phyloP scores from a whole-genome alignment of 345 rosid species.

The Eucalyptus leucophloia region DNA sequence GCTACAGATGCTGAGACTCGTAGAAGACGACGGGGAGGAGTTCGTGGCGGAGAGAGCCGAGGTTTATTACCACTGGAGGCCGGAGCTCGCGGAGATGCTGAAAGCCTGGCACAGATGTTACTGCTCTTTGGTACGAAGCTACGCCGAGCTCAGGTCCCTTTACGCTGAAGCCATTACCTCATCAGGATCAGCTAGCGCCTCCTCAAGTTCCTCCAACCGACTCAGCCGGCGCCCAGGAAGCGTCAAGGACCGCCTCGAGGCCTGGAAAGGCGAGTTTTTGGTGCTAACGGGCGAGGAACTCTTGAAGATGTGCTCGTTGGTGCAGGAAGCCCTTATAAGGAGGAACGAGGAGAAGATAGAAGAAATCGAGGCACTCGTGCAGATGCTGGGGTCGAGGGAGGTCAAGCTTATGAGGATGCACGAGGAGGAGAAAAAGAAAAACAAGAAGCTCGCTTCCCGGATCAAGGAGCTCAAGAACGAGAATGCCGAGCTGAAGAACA shows the following conservation, averaged over 20 bases:
- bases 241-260: fast-evolving
- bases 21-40: not conserved
- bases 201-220: not conserved
- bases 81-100: not conserved
- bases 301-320: not conserved
- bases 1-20: not conserved
- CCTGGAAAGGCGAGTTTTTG: not conserved
- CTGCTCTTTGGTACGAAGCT: not conserved
- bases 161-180: not conserved
- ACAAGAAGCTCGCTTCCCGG: not conserved
- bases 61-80: not conserved
- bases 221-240: not conserved
- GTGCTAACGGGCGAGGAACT: not conserved
- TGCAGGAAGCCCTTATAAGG: not conserved
- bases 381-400: not conserved
- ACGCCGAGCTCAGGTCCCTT: not conserved
- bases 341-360: not conserved
- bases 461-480: not conserved
- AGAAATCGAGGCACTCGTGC: not conserved
- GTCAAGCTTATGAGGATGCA: not conserved
- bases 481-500: not conserved
- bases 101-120: not conserved
- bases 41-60: not conserved
- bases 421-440: not conserved
- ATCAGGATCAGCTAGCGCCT: not conserved